phyloP scores from a whole-genome alignment of 2,329 filamentous ascomycete species.

The Aureobasidium sp. region DNA sequence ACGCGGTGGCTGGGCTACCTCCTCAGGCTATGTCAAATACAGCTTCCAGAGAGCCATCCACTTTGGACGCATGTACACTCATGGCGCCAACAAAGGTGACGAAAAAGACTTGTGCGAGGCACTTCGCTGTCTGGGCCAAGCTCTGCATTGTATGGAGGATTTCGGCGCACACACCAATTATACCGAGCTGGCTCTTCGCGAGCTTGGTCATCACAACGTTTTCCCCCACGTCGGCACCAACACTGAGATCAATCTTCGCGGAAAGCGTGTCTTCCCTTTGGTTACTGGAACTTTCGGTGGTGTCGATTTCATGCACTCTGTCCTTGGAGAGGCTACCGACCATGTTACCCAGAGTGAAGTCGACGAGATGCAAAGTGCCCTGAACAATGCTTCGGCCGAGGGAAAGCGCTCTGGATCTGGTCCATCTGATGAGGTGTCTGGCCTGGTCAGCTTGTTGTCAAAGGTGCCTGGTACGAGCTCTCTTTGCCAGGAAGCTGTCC shows the following conservation, averaged over 20 bases:
- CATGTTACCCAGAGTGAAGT: conserved; percentile 89
- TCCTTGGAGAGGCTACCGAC: conserved; percentile 72
- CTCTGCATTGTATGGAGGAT: conserved; percentile 67
- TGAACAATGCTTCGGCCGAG: conserved; percentile 14
- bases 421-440: conserved; percentile 28
- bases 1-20: conserved; percentile 68
- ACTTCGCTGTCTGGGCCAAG: conserved; percentile 77
- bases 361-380: conserved; percentile 63
- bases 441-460: conserved; percentile 63
- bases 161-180: conserved; percentile 95
- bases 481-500: conserved; percentile 41
- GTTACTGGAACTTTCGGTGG: conserved; percentile 91
- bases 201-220: conserved; percentile 70
- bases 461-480: conserved; percentile 60
- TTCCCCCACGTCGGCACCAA: conserved; percentile 81
- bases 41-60: conserved; percentile 70
- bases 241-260: conserved; percentile 64
- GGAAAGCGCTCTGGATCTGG: conserved; percentile 25
- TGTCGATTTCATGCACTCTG: conserved; percentile 88
- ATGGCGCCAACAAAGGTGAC: conserved; percentile 47
- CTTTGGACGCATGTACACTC: conserved; percentile 67
- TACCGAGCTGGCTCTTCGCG: conserved; percentile 77
- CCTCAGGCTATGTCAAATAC: conserved; percentile 65
- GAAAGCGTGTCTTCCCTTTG: conserved; percentile 70
- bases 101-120: conserved; percentile 82